Conservation (phyloP, 495 filamentous ascomycete species). For the Aspergillus incahuasiensis region DNA sequence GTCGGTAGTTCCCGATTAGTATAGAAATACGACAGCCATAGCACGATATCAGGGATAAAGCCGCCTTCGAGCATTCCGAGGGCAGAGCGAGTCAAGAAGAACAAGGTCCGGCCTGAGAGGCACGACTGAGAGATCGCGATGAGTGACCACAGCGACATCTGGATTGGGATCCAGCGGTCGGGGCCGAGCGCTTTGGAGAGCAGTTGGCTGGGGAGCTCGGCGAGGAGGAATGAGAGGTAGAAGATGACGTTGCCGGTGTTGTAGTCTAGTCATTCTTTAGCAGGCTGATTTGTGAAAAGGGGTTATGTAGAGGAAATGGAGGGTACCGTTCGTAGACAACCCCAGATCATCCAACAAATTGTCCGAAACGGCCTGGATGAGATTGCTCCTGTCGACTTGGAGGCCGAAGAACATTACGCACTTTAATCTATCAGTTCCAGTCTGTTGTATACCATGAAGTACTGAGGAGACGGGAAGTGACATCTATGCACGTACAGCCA, state of each 20-base stretch:
- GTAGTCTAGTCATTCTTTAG: constrained; percentile 40
- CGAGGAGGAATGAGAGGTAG: constrained; percentile 54
- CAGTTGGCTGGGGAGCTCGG: constrained; percentile 65
- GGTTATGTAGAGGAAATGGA: constrained; percentile 34
- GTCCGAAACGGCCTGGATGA: constrained; percentile 52
- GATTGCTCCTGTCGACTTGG: constrained; percentile 55
- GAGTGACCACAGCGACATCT: constrained; percentile 70
- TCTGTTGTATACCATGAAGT: too few species aligned
- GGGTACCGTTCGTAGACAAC: constrained; percentile 47
- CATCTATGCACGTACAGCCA: constrained; percentile 40
- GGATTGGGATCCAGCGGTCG: constrained; percentile 72
- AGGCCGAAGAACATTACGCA: constrained; percentile 57
- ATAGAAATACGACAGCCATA: constrained; percentile 71
- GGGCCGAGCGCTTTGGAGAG: constrained; percentile 64
- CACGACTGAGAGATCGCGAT: constrained; percentile 60
- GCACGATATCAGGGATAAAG: constrained; percentile 47
- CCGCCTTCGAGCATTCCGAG: constrained; percentile 66
- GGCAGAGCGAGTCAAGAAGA: constrained; percentile 55
- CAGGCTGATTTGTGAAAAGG: neutral
- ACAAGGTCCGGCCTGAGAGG: constrained; percentile 54
- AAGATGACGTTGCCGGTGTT: constrained; percentile 21
- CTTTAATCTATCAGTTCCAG: neutral
- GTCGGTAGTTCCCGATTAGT: constrained; percentile 45
- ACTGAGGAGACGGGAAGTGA: neutral
- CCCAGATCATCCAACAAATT: constrained; percentile 51